Evolutionary conservation across 2,329 filamentous ascomycete genomes (phyloP).

Genomic region (Kalaharituber pfeilii): DNA sequence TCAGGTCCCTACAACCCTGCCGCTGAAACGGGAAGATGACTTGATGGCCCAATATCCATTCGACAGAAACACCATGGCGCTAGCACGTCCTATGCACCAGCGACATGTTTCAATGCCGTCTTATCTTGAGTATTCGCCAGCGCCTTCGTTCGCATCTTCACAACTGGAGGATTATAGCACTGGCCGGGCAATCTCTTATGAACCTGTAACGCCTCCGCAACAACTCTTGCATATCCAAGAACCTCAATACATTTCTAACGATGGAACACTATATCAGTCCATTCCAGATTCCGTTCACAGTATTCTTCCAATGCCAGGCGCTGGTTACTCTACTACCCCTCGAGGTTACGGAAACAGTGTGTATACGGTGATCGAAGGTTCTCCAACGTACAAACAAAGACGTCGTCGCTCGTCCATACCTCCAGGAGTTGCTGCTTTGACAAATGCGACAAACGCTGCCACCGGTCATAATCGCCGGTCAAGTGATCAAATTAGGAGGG

Average conservation of each 20-base stretch:
- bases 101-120: slow-evolving; percentile 97
- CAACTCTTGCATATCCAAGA: slow-evolving; percentile 69
- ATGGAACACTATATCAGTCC: slow-evolving; percentile 87
- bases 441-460: slow-evolving; percentile 43
- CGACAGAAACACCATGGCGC: slow-evolving; percentile 17
- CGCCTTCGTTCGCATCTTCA: slow-evolving; percentile 95
- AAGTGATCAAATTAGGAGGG: slow-evolving; percentile 67
- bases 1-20: slow-evolving; percentile 49
- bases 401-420: slow-evolving; percentile 85
- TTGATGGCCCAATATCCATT: slow-evolving; percentile 32
- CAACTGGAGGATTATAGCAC: slow-evolving; percentile 97
- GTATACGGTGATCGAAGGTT: slow-evolving; percentile 93
- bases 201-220: slow-evolving; percentile 90
- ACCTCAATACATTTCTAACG: slow-evolving; percentile 93
- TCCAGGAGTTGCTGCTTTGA: slow-evolving; percentile 51
- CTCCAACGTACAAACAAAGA: slow-evolving; percentile 95
- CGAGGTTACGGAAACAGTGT: slow-evolving; percentile 60
- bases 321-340: slow-evolving; percentile 47
- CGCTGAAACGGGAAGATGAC: slow-evolving; percentile 79
- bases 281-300: slow-evolving; percentile 63
- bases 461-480: slow-evolving; percentile 43
- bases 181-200: slow-evolving; percentile 71
- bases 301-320: slow-evolving; percentile 67
- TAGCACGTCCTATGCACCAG: slow-evolving; percentile 42
- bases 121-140: slow-evolving; percentile 95